Conservation (phyloP, 352 stramenopile species). For the Paralagenidium karlingii region DNA sequence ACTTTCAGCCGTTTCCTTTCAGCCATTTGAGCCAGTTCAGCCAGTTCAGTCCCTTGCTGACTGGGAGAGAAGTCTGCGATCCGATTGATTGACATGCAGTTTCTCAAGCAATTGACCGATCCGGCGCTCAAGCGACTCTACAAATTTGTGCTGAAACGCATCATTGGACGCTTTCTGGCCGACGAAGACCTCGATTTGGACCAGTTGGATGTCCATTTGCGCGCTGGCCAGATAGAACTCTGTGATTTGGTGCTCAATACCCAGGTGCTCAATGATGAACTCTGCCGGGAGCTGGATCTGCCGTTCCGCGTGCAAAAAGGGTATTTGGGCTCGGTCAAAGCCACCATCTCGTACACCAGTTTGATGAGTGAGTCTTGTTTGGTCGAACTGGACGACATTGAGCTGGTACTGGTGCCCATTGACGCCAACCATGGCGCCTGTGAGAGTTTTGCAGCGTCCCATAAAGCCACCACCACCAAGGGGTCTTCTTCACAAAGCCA, state of each 20-base stretch:
- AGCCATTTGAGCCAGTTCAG: too few relatives aligned
- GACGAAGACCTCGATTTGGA: conserved; percentile 76
- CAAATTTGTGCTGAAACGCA: conserved; percentile 85
- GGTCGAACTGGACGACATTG: conserved; percentile 80
- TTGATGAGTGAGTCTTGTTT: conserved; percentile 84
- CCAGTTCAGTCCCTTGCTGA: too few relatives aligned
- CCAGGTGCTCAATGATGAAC: conserved; percentile 63
- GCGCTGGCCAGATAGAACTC: conserved; percentile 59
- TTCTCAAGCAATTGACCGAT: conserved; percentile 82
- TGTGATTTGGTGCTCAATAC: conserved; percentile 73
- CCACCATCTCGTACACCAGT: conserved; percentile 77
- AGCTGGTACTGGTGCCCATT: conserved; percentile 71
- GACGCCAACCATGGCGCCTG: conserved; percentile 1
- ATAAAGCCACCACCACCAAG: too few relatives aligned
- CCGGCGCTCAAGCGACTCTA: conserved; percentile 83
- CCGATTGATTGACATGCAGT: conserved; percentile 50
- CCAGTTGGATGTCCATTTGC: conserved; percentile 76
- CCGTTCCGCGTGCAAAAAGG: conserved; percentile 80
- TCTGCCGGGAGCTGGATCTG: conserved; percentile 21
- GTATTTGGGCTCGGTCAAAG: conserved; percentile 72
- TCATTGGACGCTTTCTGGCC: conserved; percentile 77
- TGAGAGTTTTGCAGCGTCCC: too few relatives aligned
- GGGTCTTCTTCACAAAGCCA: too few relatives aligned
- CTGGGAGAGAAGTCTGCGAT: too few relatives aligned
- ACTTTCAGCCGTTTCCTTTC: too few relatives aligned